These are phyloP conservation scores for Albifimbria verrucaria DNA, from an alignment of 2,329 filamentous ascomycete species.

Conservation along the genomic window DNA sequence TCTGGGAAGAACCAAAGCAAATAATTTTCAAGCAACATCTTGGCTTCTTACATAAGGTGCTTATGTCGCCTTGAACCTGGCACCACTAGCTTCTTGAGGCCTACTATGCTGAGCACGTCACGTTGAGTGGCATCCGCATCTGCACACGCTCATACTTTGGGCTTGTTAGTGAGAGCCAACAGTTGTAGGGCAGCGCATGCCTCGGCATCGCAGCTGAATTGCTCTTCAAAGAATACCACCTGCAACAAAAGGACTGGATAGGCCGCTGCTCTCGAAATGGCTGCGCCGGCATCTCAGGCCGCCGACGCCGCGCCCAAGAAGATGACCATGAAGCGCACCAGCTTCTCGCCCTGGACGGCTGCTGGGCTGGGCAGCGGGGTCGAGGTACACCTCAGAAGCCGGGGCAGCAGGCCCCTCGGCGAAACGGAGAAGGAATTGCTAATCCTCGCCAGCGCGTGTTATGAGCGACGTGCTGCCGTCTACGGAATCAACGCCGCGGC, in stretches of 20 bases:
- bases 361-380: neutral
- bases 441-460: slow-evolving; percentile 12
- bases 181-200: too few species aligned
- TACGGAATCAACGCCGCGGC: slow-evolving; percentile 1
- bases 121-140: too few species aligned
- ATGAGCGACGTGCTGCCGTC: slow-evolving; percentile 16
- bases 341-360: slow-evolving; percentile 3
- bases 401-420: neutral
- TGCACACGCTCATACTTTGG: neutral
- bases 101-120: too few species aligned
- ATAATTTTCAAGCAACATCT: too few species aligned
- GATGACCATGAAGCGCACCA: slow-evolving; percentile 9
- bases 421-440: neutral
- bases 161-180: neutral
- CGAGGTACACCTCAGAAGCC: neutral
- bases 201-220: too few species aligned
- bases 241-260: too few species aligned
- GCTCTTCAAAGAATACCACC: too few species aligned
- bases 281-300: neutral
- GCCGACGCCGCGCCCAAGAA: neutral
- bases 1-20: too few species aligned
- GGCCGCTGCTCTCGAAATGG: too few species aligned
- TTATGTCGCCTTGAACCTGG: neutral
- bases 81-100: neutral
- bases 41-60: too few species aligned